Evolutionary conservation across 176 grass and related monocot genomes (phyloP).

Genomic region (Hyparrhenia diplandra): DNA sequence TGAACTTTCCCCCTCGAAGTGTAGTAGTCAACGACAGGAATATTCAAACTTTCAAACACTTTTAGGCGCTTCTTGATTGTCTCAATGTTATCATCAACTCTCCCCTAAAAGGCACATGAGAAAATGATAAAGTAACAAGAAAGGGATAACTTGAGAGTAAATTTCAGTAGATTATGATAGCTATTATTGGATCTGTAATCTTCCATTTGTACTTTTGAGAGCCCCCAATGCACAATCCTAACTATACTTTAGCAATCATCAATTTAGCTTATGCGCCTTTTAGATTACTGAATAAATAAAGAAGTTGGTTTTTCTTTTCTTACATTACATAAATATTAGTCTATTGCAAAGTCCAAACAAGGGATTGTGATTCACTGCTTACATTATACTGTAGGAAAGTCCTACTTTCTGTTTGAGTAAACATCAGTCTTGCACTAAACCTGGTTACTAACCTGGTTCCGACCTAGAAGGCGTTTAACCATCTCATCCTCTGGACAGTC

Average conservation of each 20-base stretch:
- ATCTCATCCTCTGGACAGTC: conserved; percentile 88
- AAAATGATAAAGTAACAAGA: neutral
- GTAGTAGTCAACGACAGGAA: conserved; percentile 91
- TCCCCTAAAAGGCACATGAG: conserved; percentile 32
- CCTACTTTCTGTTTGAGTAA: neutral
- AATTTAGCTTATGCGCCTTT: neutral
- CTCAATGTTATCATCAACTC: conserved; percentile 97
- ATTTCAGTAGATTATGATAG: neutral
- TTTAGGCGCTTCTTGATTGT: conserved; percentile 87
- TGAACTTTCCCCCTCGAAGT: conserved; percentile 72
- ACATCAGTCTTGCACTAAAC: neutral
- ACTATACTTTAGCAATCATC: neutral
- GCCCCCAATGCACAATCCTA: neutral
- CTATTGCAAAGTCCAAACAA: neutral
- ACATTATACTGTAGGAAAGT: neutral
- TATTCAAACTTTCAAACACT: conserved; percentile 81
- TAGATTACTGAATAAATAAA: neutral
- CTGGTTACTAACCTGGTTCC: conserved; percentile 72
- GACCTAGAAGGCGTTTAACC: conserved; percentile 75
- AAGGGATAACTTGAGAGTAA: neutral
- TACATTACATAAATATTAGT: neutral
- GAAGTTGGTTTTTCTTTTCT: neutral
- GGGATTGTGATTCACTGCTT: neutral
- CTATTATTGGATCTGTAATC: neutral
- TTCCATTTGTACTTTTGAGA: neutral